Percentiles rank a stretch among this genome's conserved stretches.
These are phyloP conservation scores for Caloboletus inedulis DNA, from an alignment of 1,284 basidiomycete genomes.

Conservation along the genomic window DNA sequence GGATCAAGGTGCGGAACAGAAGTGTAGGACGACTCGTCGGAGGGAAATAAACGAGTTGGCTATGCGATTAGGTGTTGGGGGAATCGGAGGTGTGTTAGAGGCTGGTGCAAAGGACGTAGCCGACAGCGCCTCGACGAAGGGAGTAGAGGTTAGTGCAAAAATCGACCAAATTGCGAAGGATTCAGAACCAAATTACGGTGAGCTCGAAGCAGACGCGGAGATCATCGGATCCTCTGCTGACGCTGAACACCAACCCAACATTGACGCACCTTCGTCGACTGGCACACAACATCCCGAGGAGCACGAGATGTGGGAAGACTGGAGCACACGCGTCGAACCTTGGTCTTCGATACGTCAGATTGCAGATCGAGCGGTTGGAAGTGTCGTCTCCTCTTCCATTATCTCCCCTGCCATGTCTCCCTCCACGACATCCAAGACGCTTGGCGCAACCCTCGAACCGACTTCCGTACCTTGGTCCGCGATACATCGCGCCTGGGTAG, in stretches of 20 bases:
- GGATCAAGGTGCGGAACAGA: slow-evolving; percentile 53
- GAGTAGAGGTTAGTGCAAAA: slow-evolving; percentile 13
- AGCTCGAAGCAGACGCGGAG: slow-evolving; percentile 18
- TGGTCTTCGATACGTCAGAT: slow-evolving; percentile 69
- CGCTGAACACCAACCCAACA: slow-evolving; percentile 1
- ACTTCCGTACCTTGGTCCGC: slow-evolving; percentile 63
- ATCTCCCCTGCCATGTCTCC: slow-evolving; percentile 14
- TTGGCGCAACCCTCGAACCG: slow-evolving; percentile 43
- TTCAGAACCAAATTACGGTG: slow-evolving; percentile 7
- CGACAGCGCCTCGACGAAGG: slow-evolving; percentile 8
- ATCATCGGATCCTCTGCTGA: slow-evolving; percentile 19
- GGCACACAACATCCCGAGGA: slow-evolving; percentile 22
- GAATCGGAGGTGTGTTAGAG: slow-evolving; percentile 66
- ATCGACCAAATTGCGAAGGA: slow-evolving; percentile 4
- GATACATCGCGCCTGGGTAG: slow-evolving; percentile 60
- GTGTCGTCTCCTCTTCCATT: slow-evolving; percentile 47
- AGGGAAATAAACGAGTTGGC: slow-evolving; percentile 75
- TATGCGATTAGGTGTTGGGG: slow-evolving; percentile 74
- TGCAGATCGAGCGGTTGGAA: slow-evolving; percentile 71
- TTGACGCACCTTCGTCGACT: not conserved
- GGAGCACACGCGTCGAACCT: slow-evolving; percentile 63
- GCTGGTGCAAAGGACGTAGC: slow-evolving; percentile 20
- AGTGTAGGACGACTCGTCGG: slow-evolving; percentile 57
- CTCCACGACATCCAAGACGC: slow-evolving; percentile 27
- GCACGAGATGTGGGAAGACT: slow-evolving; percentile 63